Conservation (phyloP, 2,329 filamentous ascomycete species). For the Aspergillus sp. region DNA sequence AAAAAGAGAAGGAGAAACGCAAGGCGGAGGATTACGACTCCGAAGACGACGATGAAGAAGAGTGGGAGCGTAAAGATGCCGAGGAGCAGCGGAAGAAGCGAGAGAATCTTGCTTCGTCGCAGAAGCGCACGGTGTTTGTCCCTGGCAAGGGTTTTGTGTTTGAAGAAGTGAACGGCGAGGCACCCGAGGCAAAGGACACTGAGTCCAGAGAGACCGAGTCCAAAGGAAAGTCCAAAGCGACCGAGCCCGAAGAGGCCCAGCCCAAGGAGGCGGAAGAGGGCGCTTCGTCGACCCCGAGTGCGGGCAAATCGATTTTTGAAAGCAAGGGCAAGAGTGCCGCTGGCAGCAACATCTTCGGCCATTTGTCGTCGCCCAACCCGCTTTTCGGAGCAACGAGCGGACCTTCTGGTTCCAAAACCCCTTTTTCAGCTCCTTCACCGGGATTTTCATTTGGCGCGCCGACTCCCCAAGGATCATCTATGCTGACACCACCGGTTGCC, state of each 20-base stretch:
- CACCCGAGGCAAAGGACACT: slow-evolving; percentile 6
- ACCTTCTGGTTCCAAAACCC: slow-evolving; percentile 10
- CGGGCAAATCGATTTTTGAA: slow-evolving; percentile 20
- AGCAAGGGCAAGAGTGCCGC: slow-evolving; percentile 17
- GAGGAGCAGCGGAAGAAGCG: slow-evolving; percentile 39
- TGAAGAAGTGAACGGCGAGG: slow-evolving; percentile 14
- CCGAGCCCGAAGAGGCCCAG: slow-evolving; percentile 1
- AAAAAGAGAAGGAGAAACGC: slow-evolving; percentile 38
- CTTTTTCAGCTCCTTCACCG: slow-evolving; percentile 9
- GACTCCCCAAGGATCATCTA: slow-evolving; percentile 11
- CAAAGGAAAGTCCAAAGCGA: too few relatives aligned
- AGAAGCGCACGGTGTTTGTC: slow-evolving; percentile 22
- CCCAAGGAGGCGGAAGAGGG: too few relatives aligned
- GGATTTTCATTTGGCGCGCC: slow-evolving; percentile 35
- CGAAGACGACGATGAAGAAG: slow-evolving; percentile 42
- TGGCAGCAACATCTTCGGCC: slow-evolving; percentile 29
- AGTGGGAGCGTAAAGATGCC: slow-evolving; percentile 39
- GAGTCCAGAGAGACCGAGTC: slow-evolving; percentile 14
- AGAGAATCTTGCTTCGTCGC: slow-evolving; percentile 30
- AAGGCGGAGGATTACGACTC: slow-evolving; percentile 45
- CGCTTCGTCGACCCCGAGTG: slow-evolving; percentile 5
- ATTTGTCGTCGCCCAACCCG: slow-evolving; percentile 24
- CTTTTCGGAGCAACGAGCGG: slow-evolving; percentile 20
- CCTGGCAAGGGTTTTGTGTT: slow-evolving; percentile 26
- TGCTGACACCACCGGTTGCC: slow-evolving; percentile 20